These are phyloP conservation scores for Begonia loranthoides DNA, from an alignment of 306 rosid genomes.

Conservation along the genomic window DNA sequence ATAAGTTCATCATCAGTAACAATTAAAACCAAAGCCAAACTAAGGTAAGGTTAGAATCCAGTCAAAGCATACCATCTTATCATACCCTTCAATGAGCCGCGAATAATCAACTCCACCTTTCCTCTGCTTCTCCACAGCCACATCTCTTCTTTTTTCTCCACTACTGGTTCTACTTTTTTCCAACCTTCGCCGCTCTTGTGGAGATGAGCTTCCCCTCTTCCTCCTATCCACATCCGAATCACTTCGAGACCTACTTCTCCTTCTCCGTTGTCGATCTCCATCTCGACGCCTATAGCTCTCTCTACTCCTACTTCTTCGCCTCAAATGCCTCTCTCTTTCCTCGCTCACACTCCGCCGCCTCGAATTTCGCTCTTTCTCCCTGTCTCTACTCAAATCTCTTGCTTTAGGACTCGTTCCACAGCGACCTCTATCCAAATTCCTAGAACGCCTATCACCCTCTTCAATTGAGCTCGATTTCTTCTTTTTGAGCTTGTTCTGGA, in stretches of 20 bases:
- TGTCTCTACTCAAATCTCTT: conserved; percentile 21
- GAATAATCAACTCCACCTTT: conserved; percentile 35
- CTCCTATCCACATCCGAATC: conserved; percentile 25
- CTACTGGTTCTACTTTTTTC: conserved; percentile 15
- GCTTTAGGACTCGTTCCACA: conserved; percentile 11
- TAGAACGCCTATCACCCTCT: conserved; percentile 19
- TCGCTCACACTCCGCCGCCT: conserved; percentile 24
- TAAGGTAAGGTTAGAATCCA: background rate
- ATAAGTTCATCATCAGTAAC: no score
- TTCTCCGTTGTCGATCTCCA: conserved; percentile 16
- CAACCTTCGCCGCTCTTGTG: conserved; percentile 15
- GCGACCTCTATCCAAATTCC: conserved; percentile 42
- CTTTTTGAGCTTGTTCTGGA: conserved; percentile 66
- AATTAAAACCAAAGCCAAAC: no score
- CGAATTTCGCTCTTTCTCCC: conserved; percentile 12
- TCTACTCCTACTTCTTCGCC: conserved; percentile 41
- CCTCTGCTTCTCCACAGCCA: conserved; percentile 27
- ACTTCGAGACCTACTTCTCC: conserved; percentile 24
- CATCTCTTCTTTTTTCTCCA: conserved; percentile 10
- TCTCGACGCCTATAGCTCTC: conserved; percentile 28
- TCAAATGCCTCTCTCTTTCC: conserved; percentile 21
- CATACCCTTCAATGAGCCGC: conserved; percentile 51
- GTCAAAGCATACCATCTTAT: conserved; percentile 39
- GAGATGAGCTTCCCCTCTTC: conserved; percentile 23
- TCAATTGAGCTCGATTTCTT: conserved; percentile 19